These are phyloP conservation scores for Penicillium tannophilum DNA, from an alignment of 495 filamentous ascomycete species.

Conservation along the genomic window DNA sequence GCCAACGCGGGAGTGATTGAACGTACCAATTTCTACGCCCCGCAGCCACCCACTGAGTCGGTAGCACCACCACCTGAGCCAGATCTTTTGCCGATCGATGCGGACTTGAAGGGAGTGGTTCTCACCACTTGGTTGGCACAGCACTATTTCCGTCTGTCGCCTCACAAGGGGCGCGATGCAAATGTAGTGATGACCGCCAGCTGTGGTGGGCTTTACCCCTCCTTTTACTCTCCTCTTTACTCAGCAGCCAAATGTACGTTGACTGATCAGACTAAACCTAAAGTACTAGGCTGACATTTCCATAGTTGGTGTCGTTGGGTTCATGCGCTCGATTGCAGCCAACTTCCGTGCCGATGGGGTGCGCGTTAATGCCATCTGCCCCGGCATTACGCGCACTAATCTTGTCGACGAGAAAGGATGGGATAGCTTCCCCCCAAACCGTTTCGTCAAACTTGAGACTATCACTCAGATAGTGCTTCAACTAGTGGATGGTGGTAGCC, in stretches of 20 bases:
- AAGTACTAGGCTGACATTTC: background rate
- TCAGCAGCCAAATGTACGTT: conserved; percentile 23
- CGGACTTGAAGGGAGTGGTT: conserved; percentile 24
- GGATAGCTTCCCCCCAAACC: conserved; percentile 16
- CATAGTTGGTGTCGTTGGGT: conserved; percentile 24
- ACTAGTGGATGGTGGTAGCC: conserved; percentile 20
- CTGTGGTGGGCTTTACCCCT: conserved; percentile 24
- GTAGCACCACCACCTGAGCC: conserved; percentile 20
- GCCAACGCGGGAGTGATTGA: conserved; percentile 27
- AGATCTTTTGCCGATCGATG: conserved; percentile 19
- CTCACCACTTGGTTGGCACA: conserved; percentile 24
- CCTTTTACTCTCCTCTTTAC: conserved; percentile 22
- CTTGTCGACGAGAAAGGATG: conserved; percentile 19
- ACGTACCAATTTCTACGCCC: conserved; percentile 23
- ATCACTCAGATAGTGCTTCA: conserved; percentile 17
- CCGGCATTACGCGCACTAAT: conserved; percentile 24
- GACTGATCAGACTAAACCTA: background rate
- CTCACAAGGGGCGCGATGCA: conserved; percentile 12
- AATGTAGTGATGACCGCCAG: conserved; percentile 28
- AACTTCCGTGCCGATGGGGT: conserved; percentile 17
- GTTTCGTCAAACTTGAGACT: conserved; percentile 16
- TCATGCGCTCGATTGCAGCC: conserved; percentile 24
- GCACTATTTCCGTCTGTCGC: conserved; percentile 28
- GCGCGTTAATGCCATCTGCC: conserved; percentile 27
- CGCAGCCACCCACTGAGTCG: conserved; percentile 10